Base-by-base conservation (phyloP, 768 basidiomycete species). In the Imleria badia region DNA sequence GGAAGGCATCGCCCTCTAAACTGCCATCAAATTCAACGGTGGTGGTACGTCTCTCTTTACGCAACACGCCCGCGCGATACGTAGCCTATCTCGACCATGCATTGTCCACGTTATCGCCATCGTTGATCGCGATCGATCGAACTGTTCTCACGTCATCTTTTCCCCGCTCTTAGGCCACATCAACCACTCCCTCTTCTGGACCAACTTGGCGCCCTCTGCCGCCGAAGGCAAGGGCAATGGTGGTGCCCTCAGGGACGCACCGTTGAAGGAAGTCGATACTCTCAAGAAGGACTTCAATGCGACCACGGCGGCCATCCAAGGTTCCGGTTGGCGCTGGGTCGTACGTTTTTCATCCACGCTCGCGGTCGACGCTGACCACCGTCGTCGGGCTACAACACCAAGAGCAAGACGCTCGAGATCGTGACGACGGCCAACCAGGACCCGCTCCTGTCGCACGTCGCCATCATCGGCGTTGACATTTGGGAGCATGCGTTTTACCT, bases 401-500 rank as follows among this genome's bases (percentile, higher is more conserved):
- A 67, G 52, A 83, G 75, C 59, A 84, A 84, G 74, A 78, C 77
- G 62, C 84, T 99, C 52, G 94, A 96, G 78, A 82, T 97, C 61
- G 75, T 83, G 47, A 95, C 97, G 40, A 98, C 97, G 31, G 71
- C 93, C 6, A 98, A 99, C 82, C 97, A 99, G 78, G 95, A 98
- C 70, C 95, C 94, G 55, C 81, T 95, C 46, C 73, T 92, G 60
- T 70, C 75, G 43, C 86, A 84, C 67, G 73, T 82, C 51, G 91
- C 94, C 51, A 81, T 97, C 75, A 89, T 95, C 62, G 93, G 94
- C 41, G 87, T 97, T 62, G 94, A 95, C 60, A 85, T 95, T 67
- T 96, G 94, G 94, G 93, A 96, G 75, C 94, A 95, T 67, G 91
- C 93, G 48, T 93, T 94, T 79, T 98, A 96, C 77, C 82, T 96